Base-by-base conservation (phyloP, 2,329 filamentous ascomycete genomes). In the Lasiodiplodia theobromae region DNA sequence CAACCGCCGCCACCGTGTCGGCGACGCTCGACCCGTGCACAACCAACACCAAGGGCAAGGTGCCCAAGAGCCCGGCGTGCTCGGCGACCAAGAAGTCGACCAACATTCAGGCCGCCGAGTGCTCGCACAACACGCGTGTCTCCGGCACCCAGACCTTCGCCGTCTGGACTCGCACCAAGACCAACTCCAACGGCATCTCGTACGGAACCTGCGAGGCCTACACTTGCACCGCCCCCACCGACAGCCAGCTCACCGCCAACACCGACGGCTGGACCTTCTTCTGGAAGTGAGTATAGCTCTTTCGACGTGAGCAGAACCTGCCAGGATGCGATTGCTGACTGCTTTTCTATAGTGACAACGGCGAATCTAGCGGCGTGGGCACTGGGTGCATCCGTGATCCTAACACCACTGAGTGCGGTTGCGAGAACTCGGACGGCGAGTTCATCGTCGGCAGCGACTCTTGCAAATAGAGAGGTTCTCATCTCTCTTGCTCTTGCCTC, bases 171-270 rank as follows among this genome's bases (percentile, higher is more conserved):
- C 47, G 44, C 40, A 77, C 73, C n/a, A 79, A 77, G 7, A 81
- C 85, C 73, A 82, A 84, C 73, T 73, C 82, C 67, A 84, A 84
- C 72, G 81, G 85, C 70, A 70, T 69, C 25, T 72, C 72, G 69
- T 67, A 84, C 69, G 84, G 84, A 28, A 85, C 82, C 4, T 86
- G 67, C 58, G 37, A 64, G 34, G 67, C 67, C 21, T 68, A 64
- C 40, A 40, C 18, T 8, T 64, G 37, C 60, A 49, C 67, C 12
- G 67, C 67, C 8, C 58, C 58, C 37, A 49, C 58, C 14, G 40
- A 64, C 16, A 3, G 14, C 21, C 38, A 63, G 38, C 28, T 68
- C 49, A 51, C 51, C 18, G 8, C 23, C 51, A 38, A 49, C 21
- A 28, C 34, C 3, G 67, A 62, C 52, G 18, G 18, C 25, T 68